Percentiles rank a stretch among this genome's conserved stretches.
These are phyloP conservation scores for Elsinoe arachidis DNA, from an alignment of 2,329 filamentous ascomycete genomes.

Conservation along the genomic window DNA sequence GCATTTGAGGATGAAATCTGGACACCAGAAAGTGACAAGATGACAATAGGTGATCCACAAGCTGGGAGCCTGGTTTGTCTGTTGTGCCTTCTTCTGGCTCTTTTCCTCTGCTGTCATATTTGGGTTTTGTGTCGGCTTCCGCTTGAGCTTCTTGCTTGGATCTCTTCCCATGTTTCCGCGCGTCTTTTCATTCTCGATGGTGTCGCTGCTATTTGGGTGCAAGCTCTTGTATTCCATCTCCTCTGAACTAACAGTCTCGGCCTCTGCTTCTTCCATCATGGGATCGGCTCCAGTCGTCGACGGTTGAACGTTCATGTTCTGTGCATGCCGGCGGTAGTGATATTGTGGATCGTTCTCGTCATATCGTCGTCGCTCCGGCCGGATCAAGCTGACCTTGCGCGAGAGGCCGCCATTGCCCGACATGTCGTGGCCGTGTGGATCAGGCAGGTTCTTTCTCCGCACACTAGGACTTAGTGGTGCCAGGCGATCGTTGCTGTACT, in stretches of 20 bases:
- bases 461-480: not conserved
- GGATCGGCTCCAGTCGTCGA: slow-evolving; percentile 91
- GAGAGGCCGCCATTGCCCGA: slow-evolving; percentile 40
- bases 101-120: slow-evolving; percentile 53
- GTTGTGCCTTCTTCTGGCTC: slow-evolving; percentile 46
- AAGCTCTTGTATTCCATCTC: slow-evolving; percentile 47
- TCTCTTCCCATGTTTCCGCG: slow-evolving; percentile 21
- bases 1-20: slow-evolving; percentile 73
- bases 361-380: slow-evolving; percentile 79
- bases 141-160: slow-evolving; percentile 34
- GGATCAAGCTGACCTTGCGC: slow-evolving; percentile 80
- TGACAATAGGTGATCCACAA: slow-evolving; percentile 95
- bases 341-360: slow-evolving; percentile 88
- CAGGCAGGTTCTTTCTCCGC: slow-evolving; percentile 2
- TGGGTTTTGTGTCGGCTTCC: slow-evolving; percentile 54
- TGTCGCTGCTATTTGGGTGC: slow-evolving; percentile 29
- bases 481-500: slow-evolving; percentile 16
- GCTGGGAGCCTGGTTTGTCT: slow-evolving; percentile 67
- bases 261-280: slow-evolving; percentile 56
- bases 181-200: slow-evolving; percentile 27
- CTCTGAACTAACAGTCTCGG: slow-evolving; percentile 53
- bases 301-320: slow-evolving; percentile 81
- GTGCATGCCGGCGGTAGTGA: slow-evolving; percentile 88
- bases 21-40: slow-evolving; percentile 89
- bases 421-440: slow-evolving; percentile 11